A percentile compares a stretch with the other conserved stretches of the same genome.
phyloP scores from a whole-genome alignment of 495 filamentous ascomycete species.

The Lophium mytilinum region DNA sequence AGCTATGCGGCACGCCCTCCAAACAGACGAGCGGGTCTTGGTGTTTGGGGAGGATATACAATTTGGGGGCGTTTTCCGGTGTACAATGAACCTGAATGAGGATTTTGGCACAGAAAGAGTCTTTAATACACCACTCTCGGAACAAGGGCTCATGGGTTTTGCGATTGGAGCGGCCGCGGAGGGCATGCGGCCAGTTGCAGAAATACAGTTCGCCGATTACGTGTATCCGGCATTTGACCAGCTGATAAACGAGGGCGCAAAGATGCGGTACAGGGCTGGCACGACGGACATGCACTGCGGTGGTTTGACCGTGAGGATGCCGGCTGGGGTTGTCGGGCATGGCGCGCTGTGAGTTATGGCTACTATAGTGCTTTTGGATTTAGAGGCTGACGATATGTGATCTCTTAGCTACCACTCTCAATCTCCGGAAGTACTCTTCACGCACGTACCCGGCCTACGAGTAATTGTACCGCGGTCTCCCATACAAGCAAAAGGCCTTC shows the following conservation, averaged over 20 bases:
- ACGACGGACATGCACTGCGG: conserved; percentile 41
- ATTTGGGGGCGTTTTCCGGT: conserved; percentile 94
- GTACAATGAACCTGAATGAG: conserved; percentile 79
- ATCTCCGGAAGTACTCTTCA: conserved; percentile 86
- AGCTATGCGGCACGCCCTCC: conserved; percentile 73
- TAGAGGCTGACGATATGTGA: too few relatives aligned
- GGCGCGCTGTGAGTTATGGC: conserved; percentile 61
- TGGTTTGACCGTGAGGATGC: conserved; percentile 85
- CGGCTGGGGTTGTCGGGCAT: conserved; percentile 90
- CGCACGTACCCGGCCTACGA: conserved; percentile 80
- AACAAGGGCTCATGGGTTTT: conserved; percentile 93
- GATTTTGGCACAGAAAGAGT: conserved; percentile 83
- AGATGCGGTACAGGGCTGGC: conserved; percentile 83
- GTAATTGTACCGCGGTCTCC: conserved; percentile 89
- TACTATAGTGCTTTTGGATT: not conserved
- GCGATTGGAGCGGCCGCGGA: conserved; percentile 83
- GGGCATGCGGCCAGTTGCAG: conserved; percentile 87
- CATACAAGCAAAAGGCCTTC: conserved; percentile 82
- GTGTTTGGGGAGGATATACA: conserved; percentile 96
- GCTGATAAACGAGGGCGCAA: conserved; percentile 93
- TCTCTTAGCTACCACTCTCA: conserved; percentile 74
- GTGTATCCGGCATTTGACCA: conserved; percentile 96
- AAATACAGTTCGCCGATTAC: conserved; percentile 98
- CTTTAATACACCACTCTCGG: conserved; percentile 91
- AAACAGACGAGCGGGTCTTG: conserved; percentile 73